A percentile compares a stretch with the other conserved stretches of the same genome.
Conservation (phyloP, 768 basidiomycete species). For the Pilatotrama ljubarskyi region DNA sequence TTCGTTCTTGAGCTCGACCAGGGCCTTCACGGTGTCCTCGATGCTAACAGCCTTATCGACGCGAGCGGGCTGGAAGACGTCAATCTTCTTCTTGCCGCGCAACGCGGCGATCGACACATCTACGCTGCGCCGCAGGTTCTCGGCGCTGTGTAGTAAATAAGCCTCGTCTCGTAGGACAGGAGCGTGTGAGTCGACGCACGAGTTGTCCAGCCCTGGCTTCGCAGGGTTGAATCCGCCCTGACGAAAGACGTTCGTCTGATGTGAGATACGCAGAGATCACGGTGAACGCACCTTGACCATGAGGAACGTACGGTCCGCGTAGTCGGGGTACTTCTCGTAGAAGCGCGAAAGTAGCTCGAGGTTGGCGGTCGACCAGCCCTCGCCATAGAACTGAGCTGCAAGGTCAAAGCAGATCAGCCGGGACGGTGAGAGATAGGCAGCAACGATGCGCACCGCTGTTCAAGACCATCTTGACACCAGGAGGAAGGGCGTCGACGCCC, state of each 20-base stretch:
- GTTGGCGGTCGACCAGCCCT: constrained; percentile 41
- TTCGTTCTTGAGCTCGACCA: constrained; percentile 51
- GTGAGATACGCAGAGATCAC: no score
- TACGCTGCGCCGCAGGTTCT: constrained; percentile 49
- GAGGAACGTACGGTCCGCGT: constrained; percentile 46
- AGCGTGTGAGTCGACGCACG: constrained; percentile 35
- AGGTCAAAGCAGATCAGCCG: background rate
- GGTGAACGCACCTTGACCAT: constrained; percentile 44
- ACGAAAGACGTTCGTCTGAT: background rate
- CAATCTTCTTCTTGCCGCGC: constrained; percentile 55
- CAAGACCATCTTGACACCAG: constrained; percentile 48
- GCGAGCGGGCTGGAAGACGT: constrained; percentile 58
- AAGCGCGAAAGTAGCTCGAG: constrained; percentile 50
- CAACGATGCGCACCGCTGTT: constrained; percentile 42
- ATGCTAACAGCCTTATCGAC: constrained; percentile 37
- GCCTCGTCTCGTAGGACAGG: no score
- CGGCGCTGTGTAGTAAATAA: no score
- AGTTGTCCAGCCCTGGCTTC: constrained; percentile 23
- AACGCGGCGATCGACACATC: constrained; percentile 44
- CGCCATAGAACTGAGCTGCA: constrained; percentile 56
- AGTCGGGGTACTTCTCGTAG: constrained; percentile 45
- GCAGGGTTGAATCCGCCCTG: constrained; percentile 23
- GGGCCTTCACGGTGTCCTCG: constrained; percentile 44
- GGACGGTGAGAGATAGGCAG: constrained; percentile 11
- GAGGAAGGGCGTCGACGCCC: constrained; percentile 42